phyloP scores from a whole-genome alignment of 208 protist species.

The Sergeia podlipaevii region DNA sequence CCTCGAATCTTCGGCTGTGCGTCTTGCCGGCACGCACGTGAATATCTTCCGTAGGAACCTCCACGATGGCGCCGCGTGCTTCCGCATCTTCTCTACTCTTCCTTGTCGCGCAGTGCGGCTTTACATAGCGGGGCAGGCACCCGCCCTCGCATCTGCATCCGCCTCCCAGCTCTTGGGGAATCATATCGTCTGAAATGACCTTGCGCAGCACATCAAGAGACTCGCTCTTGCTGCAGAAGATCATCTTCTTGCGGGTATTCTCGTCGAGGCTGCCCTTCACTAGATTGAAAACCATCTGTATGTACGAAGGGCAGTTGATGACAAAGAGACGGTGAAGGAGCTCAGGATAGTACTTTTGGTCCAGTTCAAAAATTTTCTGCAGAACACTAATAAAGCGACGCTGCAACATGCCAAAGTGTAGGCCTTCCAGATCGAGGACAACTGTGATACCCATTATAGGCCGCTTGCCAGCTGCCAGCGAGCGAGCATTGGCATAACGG shows the following conservation, averaged over 20 bases:
- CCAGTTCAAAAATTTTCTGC: conserved; percentile 45
- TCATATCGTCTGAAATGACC: conserved; percentile 64
- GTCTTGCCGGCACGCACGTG: conserved; percentile 42
- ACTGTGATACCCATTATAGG: conserved; percentile 65
- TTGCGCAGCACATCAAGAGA: conserved; percentile 30
- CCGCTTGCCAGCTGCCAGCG: conserved; percentile 11
- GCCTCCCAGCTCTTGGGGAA: conserved; percentile 57
- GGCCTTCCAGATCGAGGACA: conserved; percentile 48
- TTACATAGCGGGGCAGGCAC: conserved; percentile 39
- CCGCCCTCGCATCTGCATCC: conserved; percentile 46
- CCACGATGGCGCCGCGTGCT: not conserved
- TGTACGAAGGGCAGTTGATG: conserved; percentile 53
- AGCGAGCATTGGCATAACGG: conserved; percentile 32
- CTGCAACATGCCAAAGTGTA: conserved; percentile 52
- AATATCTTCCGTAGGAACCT: conserved; percentile 26
- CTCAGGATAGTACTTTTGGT: conserved; percentile 78
- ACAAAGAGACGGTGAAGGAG: conserved; percentile 70
- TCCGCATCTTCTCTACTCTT: conserved; percentile 3
- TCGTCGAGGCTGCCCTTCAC: conserved; percentile 60
- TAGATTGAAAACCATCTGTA: conserved; percentile 43
- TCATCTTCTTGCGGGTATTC: conserved; percentile 56
- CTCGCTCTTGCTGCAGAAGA: conserved; percentile 57
- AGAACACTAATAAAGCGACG: conserved; percentile 38
- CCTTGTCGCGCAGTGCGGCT: not conserved
- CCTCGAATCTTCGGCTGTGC: conserved; percentile 13